Evolutionary conservation across 306 rosid genomes (phyloP), one percentile per base, ranked within the genome.

Genomic region (Datisca glomerata): DNA sequence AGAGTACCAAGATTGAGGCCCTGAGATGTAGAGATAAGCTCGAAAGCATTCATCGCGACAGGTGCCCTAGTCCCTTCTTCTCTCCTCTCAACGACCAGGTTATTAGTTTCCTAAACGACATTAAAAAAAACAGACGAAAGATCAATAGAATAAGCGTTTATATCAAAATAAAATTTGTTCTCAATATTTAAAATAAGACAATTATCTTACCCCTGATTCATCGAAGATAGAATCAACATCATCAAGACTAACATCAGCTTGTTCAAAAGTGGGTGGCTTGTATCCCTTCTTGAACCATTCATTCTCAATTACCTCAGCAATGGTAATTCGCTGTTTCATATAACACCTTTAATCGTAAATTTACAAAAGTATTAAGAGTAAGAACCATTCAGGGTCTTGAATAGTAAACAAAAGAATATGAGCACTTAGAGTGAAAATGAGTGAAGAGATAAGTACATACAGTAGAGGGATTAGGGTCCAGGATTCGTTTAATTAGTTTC

Each of bases 281-380:
- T 89, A 83, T 47, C 95, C 97, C 66, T 89, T 89, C 78, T 72
- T 89, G 64, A 89, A 89, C 97, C 97, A 89, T 38, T 83, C 95
- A 61, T 83, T 89, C 67, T 80, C 83, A 64, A 83, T 73, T 18
- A 89, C 70, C 47, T 80, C 97, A 17, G 86, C 63, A 53, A 77
- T 55, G 18, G 89, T 79, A 58, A 89, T 89, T 45, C 97, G 44
- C 97, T 89, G 84, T 67, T 73, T 42, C 69, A 58, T 36, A 56
- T 18, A 27, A 66, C 37, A 45, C 42, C 32, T 23, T 40, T 11
- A 25, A 7, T 1, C 21, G 49, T 17, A 52, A 35, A 10, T 42
- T 9, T 20, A 15, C 24, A 49, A 45, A 40, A 42, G 41, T 50
- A 18, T 42, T 45, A 22, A 41, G 14, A 54, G 37, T 23, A 17